Conservation (phyloP, 352 stramenopile genomes). For the Phytopythium montanum region DNA sequence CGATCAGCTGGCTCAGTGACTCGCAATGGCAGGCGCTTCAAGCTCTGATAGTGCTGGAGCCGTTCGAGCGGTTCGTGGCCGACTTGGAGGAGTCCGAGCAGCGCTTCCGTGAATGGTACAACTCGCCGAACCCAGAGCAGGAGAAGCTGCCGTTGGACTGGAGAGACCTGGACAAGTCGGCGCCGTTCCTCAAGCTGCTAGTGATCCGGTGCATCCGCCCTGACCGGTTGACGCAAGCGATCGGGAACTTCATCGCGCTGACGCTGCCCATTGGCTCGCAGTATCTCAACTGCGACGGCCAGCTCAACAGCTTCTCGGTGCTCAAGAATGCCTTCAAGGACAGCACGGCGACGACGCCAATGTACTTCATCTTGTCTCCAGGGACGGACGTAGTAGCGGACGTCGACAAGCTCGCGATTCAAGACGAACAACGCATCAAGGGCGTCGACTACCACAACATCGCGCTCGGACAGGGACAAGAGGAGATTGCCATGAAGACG, state of each 20-base stretch:
- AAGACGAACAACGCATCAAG: slow-evolving; percentile 91
- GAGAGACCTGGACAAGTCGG: slow-evolving; percentile 88
- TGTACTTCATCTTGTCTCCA: slow-evolving; percentile 97
- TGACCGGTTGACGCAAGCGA: slow-evolving; percentile 90
- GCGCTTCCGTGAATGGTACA: slow-evolving; percentile 92
- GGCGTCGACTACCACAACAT: slow-evolving; percentile 96
- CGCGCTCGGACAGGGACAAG: slow-evolving; percentile 92
- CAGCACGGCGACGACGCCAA: slow-evolving; percentile 92
- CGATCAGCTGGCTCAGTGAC: slow-evolving; percentile 83
- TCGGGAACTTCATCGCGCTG: slow-evolving; percentile 92
- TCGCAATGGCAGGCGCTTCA: slow-evolving; percentile 83
- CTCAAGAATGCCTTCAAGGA: slow-evolving; percentile 93
- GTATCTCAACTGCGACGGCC: slow-evolving; percentile 84
- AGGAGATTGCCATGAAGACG: slow-evolving; percentile 88
- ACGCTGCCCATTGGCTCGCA: slow-evolving; percentile 71
- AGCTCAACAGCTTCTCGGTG: slow-evolving; percentile 94
- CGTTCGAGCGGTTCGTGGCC: slow-evolving; percentile 82
- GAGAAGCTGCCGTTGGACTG: slow-evolving; percentile 91
- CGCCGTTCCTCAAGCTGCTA: slow-evolving; percentile 92
- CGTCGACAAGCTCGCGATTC: slow-evolving; percentile 92
- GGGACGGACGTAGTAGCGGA: slow-evolving; percentile 96
- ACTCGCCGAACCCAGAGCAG: slow-evolving; percentile 70
- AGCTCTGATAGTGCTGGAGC: slow-evolving; percentile 68
- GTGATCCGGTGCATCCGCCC: slow-evolving; percentile 93
- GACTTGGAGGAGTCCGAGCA: slow-evolving; percentile 89